Conservation (phyloP, 345 rosid species). For the Stellera chamaejasme region DNA sequence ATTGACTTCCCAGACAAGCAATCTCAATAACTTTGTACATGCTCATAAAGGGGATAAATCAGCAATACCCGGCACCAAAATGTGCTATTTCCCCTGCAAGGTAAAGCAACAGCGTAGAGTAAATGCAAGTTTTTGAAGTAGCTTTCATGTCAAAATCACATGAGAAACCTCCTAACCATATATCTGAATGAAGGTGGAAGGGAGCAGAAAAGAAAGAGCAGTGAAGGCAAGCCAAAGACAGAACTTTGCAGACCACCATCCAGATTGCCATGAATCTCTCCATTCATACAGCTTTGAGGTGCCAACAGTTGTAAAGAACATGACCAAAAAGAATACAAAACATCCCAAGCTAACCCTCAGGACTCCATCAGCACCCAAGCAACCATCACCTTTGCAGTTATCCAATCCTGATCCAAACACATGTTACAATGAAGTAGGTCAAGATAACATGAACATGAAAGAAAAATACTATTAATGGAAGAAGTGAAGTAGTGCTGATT, state of each 20-base stretch:
- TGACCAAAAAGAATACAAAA: slow-evolving; percentile 72
- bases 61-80: slow-evolving; percentile 93
- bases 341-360: slow-evolving; percentile 96
- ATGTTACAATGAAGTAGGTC: slow-evolving; percentile 8
- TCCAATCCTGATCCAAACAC: slow-evolving; percentile 42
- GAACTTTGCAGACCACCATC: slow-evolving; percentile 86
- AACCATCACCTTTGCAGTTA: slow-evolving; percentile 67
- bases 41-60: slow-evolving; percentile 5
- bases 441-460: background rate
- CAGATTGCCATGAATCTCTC: slow-evolving; percentile 86
- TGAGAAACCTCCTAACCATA: slow-evolving; percentile 50
- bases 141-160: background rate
- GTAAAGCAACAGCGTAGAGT: background rate
- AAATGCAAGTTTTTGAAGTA: background rate
- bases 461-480: background rate
- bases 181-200: slow-evolving; percentile 51
- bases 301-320: slow-evolving; percentile 72
- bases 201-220: slow-evolving; percentile 58
- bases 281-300: slow-evolving; percentile 48
- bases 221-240: slow-evolving; percentile 58
- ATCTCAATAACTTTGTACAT: slow-evolving; percentile 18
- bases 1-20: slow-evolving; percentile 7
- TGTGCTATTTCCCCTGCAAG: slow-evolving; percentile 86
- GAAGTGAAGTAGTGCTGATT: too few species aligned
- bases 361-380: slow-evolving; percentile 90